phyloP scores from a whole-genome alignment of 768 basidiomycete species.

The Tulasnella calospora region DNA sequence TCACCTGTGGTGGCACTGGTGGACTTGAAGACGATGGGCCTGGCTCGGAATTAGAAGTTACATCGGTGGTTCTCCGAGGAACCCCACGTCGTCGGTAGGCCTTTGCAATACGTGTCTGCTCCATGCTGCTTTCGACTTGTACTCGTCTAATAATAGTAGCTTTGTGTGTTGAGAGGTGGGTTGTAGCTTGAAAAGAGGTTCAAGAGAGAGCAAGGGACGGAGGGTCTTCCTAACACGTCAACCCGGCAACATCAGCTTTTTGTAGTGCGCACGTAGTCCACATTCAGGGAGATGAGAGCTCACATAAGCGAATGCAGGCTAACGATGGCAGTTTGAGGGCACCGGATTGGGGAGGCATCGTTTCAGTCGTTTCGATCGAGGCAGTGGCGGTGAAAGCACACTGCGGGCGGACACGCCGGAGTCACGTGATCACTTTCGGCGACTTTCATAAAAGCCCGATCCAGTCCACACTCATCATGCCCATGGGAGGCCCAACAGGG shows the following conservation, averaged over 20 bases:
- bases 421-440: neutral
- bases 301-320: neutral
- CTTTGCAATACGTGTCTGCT: neutral
- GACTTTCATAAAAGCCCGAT: no score
- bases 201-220: no score
- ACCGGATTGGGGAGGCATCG: neutral
- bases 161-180: neutral
- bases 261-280: neutral
- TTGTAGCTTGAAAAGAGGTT: no score
- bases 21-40: neutral
- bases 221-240: no score
- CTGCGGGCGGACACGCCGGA: neutral
- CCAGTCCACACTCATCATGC: no score
- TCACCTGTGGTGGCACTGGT: neutral
- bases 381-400: neutral
- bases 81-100: neutral
- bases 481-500: neutral
- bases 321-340: neutral
- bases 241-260: no score
- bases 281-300: neutral
- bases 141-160: no score
- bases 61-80: neutral
- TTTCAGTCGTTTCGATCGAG: neutral
- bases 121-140: neutral
- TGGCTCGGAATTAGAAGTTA: neutral